These are phyloP conservation scores for Globisporangium irregulare DNA, from an alignment of 352 stramenopile species.

Conservation along the genomic window DNA sequence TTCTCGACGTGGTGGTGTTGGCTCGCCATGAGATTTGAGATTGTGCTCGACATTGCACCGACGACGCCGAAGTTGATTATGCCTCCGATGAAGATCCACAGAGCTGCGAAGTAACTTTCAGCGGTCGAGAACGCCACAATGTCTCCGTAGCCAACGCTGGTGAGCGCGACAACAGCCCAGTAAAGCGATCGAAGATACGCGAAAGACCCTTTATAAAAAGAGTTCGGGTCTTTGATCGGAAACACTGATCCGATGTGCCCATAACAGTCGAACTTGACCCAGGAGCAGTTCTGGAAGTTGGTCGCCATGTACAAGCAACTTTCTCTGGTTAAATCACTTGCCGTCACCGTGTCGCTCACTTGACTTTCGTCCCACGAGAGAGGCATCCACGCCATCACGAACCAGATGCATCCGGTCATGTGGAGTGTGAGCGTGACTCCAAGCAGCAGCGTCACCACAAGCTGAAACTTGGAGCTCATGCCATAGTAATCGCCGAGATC, in stretches of 20 bases:
- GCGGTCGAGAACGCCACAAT: conserved; percentile 71
- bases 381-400: conserved; percentile 57
- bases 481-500: conserved; percentile 56
- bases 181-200: conserved; percentile 73
- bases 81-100: conserved; percentile 74
- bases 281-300: conserved; percentile 61
- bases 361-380: conserved; percentile 12
- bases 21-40: conserved; percentile 59
- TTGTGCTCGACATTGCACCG: conserved; percentile 77
- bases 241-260: conserved; percentile 48
- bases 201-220: conserved; percentile 47
- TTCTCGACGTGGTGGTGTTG: conserved; percentile 71
- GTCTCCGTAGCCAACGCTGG: conserved; percentile 69
- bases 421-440: conserved; percentile 55
- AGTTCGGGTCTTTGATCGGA: conserved; percentile 35
- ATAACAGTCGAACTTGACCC: conserved; percentile 72
- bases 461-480: conserved; percentile 58
- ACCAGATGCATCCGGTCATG: conserved; percentile 66
- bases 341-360: not conserved
- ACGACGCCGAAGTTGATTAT: conserved; percentile 81
- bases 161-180: conserved; percentile 72
- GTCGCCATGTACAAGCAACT: conserved; percentile 55
- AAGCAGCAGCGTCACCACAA: conserved; percentile 46
- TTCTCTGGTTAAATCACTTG: conserved; percentile 18
- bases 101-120: conserved; percentile 65